phyloP scores from a whole-genome alignment of 2,329 filamentous ascomycete genomes.

The Calonectria hongkongensis region DNA sequence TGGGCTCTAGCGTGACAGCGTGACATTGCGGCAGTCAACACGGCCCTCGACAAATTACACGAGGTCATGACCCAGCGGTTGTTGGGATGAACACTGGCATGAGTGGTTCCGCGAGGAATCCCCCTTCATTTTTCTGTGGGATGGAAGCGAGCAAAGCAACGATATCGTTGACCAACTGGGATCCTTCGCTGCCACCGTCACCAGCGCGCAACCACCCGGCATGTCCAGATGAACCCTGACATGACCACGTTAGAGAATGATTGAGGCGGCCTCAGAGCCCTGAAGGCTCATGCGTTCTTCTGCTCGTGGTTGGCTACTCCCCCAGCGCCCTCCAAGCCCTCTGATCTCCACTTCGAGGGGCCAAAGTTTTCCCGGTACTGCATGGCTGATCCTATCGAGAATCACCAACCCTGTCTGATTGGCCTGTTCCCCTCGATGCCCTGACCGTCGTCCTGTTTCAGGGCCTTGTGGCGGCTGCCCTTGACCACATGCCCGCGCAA shows the following conservation, averaged over 20 bases:
- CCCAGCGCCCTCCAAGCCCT: slow-evolving; percentile 31
- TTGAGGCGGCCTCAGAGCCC: slow-evolving; percentile 41
- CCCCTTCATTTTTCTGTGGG: slow-evolving; percentile 11
- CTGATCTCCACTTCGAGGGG: slow-evolving; percentile 34
- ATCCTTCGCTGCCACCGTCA: slow-evolving; percentile 13
- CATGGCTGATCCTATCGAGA: slow-evolving; percentile 43
- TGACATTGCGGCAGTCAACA: slow-evolving; percentile 12
- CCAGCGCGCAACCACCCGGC: neutral
- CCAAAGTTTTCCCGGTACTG: slow-evolving; percentile 42
- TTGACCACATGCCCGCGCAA: slow-evolving; percentile 43
- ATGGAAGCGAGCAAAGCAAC: slow-evolving; percentile 23
- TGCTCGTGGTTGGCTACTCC: slow-evolving; percentile 39
- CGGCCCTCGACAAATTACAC: slow-evolving; percentile 18
- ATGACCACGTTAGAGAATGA: slow-evolving; percentile 47
- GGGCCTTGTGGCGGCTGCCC: slow-evolving; percentile 44
- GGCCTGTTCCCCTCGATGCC: slow-evolving; percentile 38
- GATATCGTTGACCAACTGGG: neutral
- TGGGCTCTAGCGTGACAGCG: slow-evolving; percentile 11
- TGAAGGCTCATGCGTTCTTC: slow-evolving; percentile 18
- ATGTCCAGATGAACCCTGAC: slow-evolving; percentile 37
- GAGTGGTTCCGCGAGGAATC: slow-evolving; percentile 21
- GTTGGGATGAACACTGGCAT: slow-evolving; percentile 37
- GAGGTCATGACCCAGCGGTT: slow-evolving; percentile 18
- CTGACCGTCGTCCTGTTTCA: slow-evolving; percentile 52
- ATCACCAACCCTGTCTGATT: slow-evolving; percentile 36